Evolutionary conservation across 2,329 filamentous ascomycete species (phyloP), one percentile per base, ranked within the genome.

Genomic region (Colletotrichum sp.): DNA sequence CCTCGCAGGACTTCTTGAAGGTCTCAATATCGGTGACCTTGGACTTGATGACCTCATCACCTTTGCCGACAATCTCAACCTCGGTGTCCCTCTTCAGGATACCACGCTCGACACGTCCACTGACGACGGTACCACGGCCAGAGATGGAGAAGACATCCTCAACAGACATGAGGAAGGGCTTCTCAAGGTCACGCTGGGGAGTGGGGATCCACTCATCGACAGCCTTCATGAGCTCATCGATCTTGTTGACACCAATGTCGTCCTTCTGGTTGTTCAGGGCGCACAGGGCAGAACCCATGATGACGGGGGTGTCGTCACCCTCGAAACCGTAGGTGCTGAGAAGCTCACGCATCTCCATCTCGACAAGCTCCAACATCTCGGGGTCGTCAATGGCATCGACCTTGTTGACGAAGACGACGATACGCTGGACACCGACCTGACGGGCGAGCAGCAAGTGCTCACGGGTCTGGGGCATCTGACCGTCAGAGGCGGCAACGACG

Each of bases 351-450:
- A 99, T 99, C 90, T 99, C 97, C 94, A 99, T 98, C 92, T 99
- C 97, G 85, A 99, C 97, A 76, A 99, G 95, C 90, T 99, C 97
- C 93, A 99, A 92, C 97, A 99, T 99, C 89, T 99, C 97, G 78
- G 95, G 95, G 90, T 99, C 97, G 81, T 99, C 96, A 78, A 99
- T 93, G 80, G 96, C 95, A 86, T 99, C 97, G 85, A 99, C 92
- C 92, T 99, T 99, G 95, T 99, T 99, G 88, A 99, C 97, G 86
- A 99, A 99, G 81, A 99, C 98, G 79, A 99, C 97, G 80, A 99
- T 96, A 88, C 93, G 95, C 91, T 99, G 95, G 80, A 99, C 95
- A 91, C 97, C 97, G 84, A 99, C 96, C 90, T 99, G 97, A 81
- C 97, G 96, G 85, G 97, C 97, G 78, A 99, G 95, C 81, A 99